Evolutionary conservation across 768 basidiomycete species (phyloP), one percentile per base, ranked within the genome.

Genomic region (Tricholomella constricta): DNA sequence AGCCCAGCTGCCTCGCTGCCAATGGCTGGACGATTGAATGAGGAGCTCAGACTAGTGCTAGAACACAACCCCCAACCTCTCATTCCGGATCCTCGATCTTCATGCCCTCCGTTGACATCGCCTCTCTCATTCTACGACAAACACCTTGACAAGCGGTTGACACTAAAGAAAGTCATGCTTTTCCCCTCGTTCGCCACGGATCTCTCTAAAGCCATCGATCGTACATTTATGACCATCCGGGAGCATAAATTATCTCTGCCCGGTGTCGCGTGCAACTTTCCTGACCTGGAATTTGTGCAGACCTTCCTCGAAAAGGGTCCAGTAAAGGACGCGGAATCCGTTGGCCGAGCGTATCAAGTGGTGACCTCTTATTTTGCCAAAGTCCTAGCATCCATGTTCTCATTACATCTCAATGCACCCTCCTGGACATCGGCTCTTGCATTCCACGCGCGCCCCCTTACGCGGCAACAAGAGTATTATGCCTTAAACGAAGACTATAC

Each of bases 71-170:
- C 42, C 23, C 42, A 14, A 19, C 19, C 42, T 10, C 42, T 44
- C 36, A 32, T 51, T n/a, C 37, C 22, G 5, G n/a, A 29, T 20
- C 20, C 34, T 6, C 2, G n/a, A 48, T 45, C 23, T 19, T 19
- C 32, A 3, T 34, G 50, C 22, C 25, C 34, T 29, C 2, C 10
- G 15, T 3, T 32, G 20, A 32, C 10, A 1, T 1, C 46, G 14
- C 55, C 55, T 11, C 26, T 44, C 29, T 14, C 47, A 15, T 52
- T 52, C 34, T 57, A 57, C 46, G 46, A 53, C 32, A 26, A 35
- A n/a, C 55, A 57, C 25, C 27, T 57, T 26, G 51, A 52, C 41
- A 34, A 52, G 23, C 26, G 42, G 9, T 45, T 57, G 12, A 29
- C 51, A 2, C 38, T 57, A 26, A 47, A 49, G 32, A 43, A 46